phyloP scores from a whole-genome alignment of 1,139 yeast species.

The Hyphopichia burtonii region DNA sequence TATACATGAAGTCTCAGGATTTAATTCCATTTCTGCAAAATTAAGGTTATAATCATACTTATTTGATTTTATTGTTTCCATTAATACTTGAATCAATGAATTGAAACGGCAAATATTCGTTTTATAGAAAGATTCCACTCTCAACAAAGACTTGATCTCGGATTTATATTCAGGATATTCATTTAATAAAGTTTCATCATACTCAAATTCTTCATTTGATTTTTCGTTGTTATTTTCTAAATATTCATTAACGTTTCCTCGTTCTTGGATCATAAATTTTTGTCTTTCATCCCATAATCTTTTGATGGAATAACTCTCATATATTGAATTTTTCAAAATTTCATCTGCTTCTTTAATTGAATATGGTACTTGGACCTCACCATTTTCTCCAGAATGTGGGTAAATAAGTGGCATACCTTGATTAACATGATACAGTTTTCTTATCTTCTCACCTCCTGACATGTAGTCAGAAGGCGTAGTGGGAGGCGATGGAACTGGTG shows the following conservation, averaged over 20 bases:
- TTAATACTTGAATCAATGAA: conserved; percentile 60
- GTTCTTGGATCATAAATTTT: conserved; percentile 69
- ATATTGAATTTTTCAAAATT: conserved; percentile 59
- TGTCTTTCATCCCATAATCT: conserved; percentile 75
- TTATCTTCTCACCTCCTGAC: conserved; percentile 62
- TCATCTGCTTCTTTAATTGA: conserved; percentile 75
- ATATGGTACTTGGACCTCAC: conserved; percentile 50
- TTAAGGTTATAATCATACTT: conserved; percentile 34
- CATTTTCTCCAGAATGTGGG: conserved; percentile 41
- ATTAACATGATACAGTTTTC: conserved; percentile 76
- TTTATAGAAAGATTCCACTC: conserved; percentile 63
- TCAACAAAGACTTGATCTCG: conserved; percentile 44
- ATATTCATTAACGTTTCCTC: conserved; percentile 55
- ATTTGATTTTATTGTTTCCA: conserved; percentile 60
- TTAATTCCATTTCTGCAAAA: conserved; percentile 39
- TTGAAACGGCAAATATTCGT: conserved; percentile 53
- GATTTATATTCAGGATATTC: conserved; percentile 31
- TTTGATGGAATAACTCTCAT: conserved; percentile 62
- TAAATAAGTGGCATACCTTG: conserved; percentile 78
- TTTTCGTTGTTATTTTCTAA: conserved; percentile 1
- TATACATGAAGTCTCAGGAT: conserved; percentile 32
- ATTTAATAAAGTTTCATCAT: conserved; percentile 14
- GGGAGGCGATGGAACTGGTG: conserved; percentile 88
- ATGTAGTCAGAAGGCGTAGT: conserved; percentile 57
- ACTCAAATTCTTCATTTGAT: conserved; percentile 17